These are phyloP conservation scores for Pythium utonaiense DNA, from an alignment of 352 stramenopile genomes.

Conservation along the genomic window DNA sequence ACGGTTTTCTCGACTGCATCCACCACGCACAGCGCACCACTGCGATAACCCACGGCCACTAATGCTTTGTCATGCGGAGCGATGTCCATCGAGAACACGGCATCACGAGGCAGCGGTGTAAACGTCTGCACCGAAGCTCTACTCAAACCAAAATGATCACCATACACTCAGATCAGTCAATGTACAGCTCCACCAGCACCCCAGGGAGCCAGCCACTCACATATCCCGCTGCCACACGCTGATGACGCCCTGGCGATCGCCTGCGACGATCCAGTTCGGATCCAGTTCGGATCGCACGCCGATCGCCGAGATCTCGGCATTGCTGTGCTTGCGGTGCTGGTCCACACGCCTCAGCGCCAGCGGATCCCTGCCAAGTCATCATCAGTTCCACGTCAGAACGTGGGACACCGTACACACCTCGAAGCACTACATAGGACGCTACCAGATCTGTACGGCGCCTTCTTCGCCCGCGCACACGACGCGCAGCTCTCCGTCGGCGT, in stretches of 20 bases:
- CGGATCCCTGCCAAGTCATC: constrained; percentile 38
- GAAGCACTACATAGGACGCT: not conserved
- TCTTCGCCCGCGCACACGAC: constrained; percentile 65
- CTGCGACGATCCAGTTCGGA: constrained; percentile 45
- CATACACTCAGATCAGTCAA: not conserved
- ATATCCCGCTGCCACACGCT: constrained; percentile 53
- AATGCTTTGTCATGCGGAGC: constrained; percentile 46
- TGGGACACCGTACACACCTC: no score
- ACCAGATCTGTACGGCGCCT: constrained; percentile 75
- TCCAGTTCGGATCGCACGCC: constrained; percentile 28
- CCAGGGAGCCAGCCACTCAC: constrained; percentile 31
- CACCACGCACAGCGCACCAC: constrained; percentile 58
- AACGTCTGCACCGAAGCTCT: constrained; percentile 45
- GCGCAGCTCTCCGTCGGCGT: constrained; percentile 29
- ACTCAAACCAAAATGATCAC: not conserved
- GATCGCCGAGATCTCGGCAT: constrained; percentile 48
- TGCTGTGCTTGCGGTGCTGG: constrained; percentile 69
- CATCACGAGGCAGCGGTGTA: constrained; percentile 46
- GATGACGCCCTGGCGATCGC: constrained; percentile 57
- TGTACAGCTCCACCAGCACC: no score
- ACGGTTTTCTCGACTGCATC: constrained; percentile 33
- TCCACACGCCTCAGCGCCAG: constrained; percentile 39
- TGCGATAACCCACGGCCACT: constrained; percentile 69
- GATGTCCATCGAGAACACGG: constrained; percentile 51
- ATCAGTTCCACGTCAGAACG: no score